Base-by-base conservation (phyloP, 129 eudicot genomes). In the Glebionis coronaria region DNA sequence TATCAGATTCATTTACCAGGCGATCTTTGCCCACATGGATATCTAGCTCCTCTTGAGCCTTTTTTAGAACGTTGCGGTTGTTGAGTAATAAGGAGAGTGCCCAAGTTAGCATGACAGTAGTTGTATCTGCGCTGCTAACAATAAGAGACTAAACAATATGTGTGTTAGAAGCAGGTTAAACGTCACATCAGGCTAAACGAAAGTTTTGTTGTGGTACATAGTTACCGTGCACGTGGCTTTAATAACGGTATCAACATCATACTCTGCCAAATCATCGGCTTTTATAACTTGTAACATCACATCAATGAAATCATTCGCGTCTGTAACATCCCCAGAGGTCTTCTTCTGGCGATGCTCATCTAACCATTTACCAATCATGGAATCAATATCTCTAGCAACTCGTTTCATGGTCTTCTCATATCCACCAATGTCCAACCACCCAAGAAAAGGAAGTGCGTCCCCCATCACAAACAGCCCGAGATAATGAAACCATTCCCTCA, bases 401-500 rank as follows among this genome's bases (percentile, higher is more conserved):
- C 64, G 28, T 25, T 58, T 58, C 64, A 29, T 58, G 16, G 64
- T 12, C 45, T 29, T 58, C 12, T 29, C 64, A 58, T 58, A 20
- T 12, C 64, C 64, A 58, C 64, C 63, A 19, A 58, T 12, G 29
- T 58, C 63, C 11, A 28, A 58, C 63, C 63, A 58, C 11, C 64
- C 21, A 4, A 58, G 20, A 13, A 28, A 28, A 28, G 64, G 64
- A 58, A 28, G 21, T 2, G 45, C 13, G 14, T 58, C 45, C 5
- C 19, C 64, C 64, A 25, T 44, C 21, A 58, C 64, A 58, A 58
- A 58, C 28, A 25, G 44, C 2, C 64, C 64, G 12, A 14, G 12
- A 6, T 0, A 58, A 58, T 58, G 15, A 29, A 58, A 58, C 13
- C 5, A 58, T 2, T 58, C 64, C 20, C 45, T 58, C 44, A 58